Conservation (phyloP, 768 basidiomycete genomes). For the Melanogaster broomeanus region DNA sequence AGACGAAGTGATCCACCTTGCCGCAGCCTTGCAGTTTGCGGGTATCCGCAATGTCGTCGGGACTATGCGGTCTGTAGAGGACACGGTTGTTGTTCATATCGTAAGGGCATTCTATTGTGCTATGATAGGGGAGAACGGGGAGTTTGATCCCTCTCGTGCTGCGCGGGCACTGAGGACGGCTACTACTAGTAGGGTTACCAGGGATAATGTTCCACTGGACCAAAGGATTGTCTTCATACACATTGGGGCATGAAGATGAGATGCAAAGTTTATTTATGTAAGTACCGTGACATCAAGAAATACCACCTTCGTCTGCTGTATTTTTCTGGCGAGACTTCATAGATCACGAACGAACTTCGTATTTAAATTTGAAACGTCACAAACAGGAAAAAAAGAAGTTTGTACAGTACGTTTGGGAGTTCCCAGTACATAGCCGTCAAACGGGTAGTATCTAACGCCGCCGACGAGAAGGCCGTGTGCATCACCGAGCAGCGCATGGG, state of each 20-base stretch:
- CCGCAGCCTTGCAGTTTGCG: constrained; percentile 30
- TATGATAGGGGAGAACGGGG: constrained; percentile 14
- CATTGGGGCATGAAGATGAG: constrained; percentile 12
- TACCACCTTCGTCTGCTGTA: too few species aligned
- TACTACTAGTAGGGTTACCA: constrained; percentile 1
- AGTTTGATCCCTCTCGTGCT: constrained; percentile 15
- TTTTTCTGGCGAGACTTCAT: too few species aligned
- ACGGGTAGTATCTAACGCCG: constrained; percentile 88
- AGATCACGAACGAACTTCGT: too few species aligned
- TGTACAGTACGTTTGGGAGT: constrained; percentile 97
- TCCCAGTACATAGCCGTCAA: constrained; percentile 98
- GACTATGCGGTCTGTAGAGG: constrained; percentile 33
- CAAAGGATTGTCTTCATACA: constrained; percentile 25
- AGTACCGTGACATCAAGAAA: too few species aligned
- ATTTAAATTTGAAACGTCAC: constrained; percentile 92
- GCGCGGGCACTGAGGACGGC: constrained; percentile 17
- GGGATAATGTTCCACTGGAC: constrained; percentile 16
- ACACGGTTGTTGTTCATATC: constrained; percentile 13
- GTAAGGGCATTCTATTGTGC: constrained; percentile 18
- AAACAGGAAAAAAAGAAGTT: constrained; percentile 89
- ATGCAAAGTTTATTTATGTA: too few species aligned
- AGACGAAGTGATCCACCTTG: constrained; percentile 32
- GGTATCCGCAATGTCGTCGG: constrained; percentile 31
- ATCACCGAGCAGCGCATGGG: constrained; percentile 99
- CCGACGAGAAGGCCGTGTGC: constrained; percentile 81